Conservation (phyloP, 768 basidiomycete species). For the Amanita fuliginea region DNA sequence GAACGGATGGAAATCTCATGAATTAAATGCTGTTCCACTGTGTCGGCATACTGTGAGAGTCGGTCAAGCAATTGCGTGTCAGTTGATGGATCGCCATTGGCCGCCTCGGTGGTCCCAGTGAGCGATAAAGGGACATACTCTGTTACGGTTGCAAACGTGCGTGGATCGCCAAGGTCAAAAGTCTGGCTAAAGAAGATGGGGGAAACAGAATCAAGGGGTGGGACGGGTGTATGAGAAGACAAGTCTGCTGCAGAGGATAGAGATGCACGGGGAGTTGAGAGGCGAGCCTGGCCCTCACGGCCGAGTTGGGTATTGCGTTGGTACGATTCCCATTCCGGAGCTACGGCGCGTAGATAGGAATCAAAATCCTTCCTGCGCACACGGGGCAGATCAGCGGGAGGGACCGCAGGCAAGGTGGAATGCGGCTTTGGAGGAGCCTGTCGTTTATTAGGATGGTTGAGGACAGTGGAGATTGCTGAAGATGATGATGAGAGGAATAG, state of each 20-base stretch:
- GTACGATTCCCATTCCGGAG: slow-evolving; percentile 71
- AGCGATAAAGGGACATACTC: slow-evolving; percentile 58
- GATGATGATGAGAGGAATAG: background rate
- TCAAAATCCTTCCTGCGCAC: slow-evolving; percentile 81
- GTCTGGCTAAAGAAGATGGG: slow-evolving; percentile 64
- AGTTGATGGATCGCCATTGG: background rate
- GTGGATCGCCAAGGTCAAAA: slow-evolving; percentile 78
- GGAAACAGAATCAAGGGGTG: slow-evolving; percentile 69
- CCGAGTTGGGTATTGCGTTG: slow-evolving; percentile 33
- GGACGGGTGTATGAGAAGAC: slow-evolving; percentile 17
- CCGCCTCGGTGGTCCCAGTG: slow-evolving; percentile 25
- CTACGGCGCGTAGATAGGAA: slow-evolving; percentile 60
- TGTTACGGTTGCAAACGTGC: slow-evolving; percentile 68
- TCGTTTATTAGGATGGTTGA: slow-evolving; percentile 80
- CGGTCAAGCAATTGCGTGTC: slow-evolving; percentile 66
- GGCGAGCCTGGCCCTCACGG: slow-evolving; percentile 27
- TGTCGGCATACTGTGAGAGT: slow-evolving; percentile 87
- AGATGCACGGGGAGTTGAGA: slow-evolving; percentile 15
- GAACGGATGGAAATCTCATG: slow-evolving; percentile 87
- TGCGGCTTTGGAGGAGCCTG: slow-evolving; percentile 85
- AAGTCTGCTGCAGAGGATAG: slow-evolving; percentile 11
- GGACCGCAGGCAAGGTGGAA: slow-evolving; percentile 61
- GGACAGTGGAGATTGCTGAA: slow-evolving; percentile 85
- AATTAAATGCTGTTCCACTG: slow-evolving; percentile 89
- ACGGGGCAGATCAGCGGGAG: slow-evolving; percentile 67